Evolutionary conservation across 352 stramenopile species (phyloP), one percentile per base, ranked within the genome.

Genomic region (Pythium aquatile): DNA sequence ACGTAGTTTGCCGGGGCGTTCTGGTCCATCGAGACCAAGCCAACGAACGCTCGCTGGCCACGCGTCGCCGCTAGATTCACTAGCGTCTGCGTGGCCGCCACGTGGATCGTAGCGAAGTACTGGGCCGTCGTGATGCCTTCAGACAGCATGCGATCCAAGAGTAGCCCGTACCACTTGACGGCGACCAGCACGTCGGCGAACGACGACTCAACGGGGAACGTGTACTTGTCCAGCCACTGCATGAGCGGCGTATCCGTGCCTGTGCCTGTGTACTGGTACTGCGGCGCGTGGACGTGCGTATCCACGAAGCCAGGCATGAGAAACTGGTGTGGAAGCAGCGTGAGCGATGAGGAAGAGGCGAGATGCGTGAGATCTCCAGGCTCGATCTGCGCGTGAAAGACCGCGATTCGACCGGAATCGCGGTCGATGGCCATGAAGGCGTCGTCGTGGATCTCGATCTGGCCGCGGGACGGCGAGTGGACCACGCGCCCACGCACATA

Each of bases 1-100:
- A 81, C 54, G 70, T 97, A 97, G 48, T 76, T 66, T 5, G 77
- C 66, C 5, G 89, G 88, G 10, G 78, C 77, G 61, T 98, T 93
- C 13, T 77, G 78, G 70, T 98, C 93, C 93, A 98, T 98, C 51
- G 76, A 93, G 46, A 98, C 92, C 51, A 98, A 89, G 0, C 91
- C 91, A 9, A 98, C 77, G 29, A 94, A 79, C 0, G 74, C 92
- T 13, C 92, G 78, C 73, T 97, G 90, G 26, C 90, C 90, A 10
- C 71, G 65, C 28, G 56, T 55, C 37, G 78, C 63, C 26, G 88
- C 64, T 13, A 97, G 48, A 62, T 97, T 87, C 5, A 82, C 88
- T 30, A 98, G 66, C 3, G 72, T 49, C 75, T 97, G 82, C 26
- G 80, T 93, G 10, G 88, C 66, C 6, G 87, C 58, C 2, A 96